Percentiles rank a stretch among this genome's conserved stretches.
Conservation (phyloP, 1,139 yeast genomes). For the Debaryomyces sp. region DNA sequence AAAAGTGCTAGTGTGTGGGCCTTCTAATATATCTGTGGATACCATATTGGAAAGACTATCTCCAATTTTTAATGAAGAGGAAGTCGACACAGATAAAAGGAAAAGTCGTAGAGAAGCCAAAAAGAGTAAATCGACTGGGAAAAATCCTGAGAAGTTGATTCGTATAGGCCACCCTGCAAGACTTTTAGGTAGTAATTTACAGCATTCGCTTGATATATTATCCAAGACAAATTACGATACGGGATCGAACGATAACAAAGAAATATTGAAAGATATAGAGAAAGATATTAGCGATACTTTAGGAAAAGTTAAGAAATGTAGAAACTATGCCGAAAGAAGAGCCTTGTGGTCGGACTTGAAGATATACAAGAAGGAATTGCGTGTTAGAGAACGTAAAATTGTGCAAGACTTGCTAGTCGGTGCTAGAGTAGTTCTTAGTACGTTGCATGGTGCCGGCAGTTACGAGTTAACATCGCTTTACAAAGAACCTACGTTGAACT, state of each 20-base stretch:
- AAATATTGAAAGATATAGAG: constrained; percentile 67
- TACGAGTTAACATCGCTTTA: constrained; percentile 60
- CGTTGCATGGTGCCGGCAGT: constrained; percentile 87
- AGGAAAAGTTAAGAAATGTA: constrained; percentile 62
- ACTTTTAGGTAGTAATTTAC: constrained; percentile 59
- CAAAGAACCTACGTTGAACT: constrained; percentile 20
- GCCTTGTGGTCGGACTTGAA: constrained; percentile 72
- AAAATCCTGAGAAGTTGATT: constrained; percentile 56
- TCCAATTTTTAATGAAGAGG: constrained; percentile 26
- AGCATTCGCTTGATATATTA: constrained; percentile 77
- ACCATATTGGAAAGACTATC: constrained; percentile 81
- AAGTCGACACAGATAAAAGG: constrained; percentile 16
- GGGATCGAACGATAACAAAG: constrained; percentile 54
- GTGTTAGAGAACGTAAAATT: constrained; percentile 65
- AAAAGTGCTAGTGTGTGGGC: constrained; percentile 87
- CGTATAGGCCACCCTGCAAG: constrained; percentile 96
- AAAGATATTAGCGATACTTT: constrained; percentile 68
- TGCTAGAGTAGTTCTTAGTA: constrained; percentile 74
- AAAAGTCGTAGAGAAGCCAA: constrained; percentile 14
- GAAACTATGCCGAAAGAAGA: constrained; percentile 63
- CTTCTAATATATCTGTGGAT: constrained; percentile 94
- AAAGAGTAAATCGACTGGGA: constrained; percentile 1
- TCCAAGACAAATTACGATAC: constrained; percentile 47
- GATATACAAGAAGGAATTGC: constrained; percentile 67
- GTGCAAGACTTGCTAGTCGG: constrained; percentile 58